Evolutionary conservation across 768 basidiomycete genomes (phyloP).

Genomic region (Boletus sensibilis): DNA sequence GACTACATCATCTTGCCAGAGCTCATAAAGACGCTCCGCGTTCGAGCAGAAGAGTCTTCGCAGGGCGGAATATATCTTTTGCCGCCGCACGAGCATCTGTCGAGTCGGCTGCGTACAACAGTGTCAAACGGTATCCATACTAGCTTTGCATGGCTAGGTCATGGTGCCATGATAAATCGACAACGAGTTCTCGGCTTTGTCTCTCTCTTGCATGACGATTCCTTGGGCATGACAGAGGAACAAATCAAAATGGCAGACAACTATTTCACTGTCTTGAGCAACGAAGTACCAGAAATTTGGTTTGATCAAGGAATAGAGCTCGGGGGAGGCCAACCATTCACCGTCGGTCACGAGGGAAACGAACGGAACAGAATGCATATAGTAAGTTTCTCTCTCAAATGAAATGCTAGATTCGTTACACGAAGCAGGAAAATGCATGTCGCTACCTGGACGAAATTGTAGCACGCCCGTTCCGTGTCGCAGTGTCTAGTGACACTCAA

Average conservation of each 20-base stretch:
- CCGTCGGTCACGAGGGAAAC: constrained; percentile 55
- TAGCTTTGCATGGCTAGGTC: constrained; percentile 64
- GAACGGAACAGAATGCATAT: constrained; percentile 59
- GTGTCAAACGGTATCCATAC: constrained; percentile 43
- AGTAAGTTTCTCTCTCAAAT: constrained; percentile 37
- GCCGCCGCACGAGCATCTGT: constrained; percentile 61
- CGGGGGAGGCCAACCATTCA: constrained; percentile 60
- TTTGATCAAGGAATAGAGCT: constrained; percentile 62
- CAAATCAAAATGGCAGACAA: constrained; percentile 69
- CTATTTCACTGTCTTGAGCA: constrained; percentile 60
- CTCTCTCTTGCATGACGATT: constrained; percentile 37
- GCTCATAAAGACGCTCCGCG: constrained; percentile 50
- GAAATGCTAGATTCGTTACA: background rate
- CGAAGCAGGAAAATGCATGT: constrained; percentile 44
- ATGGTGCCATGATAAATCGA: constrained; percentile 55
- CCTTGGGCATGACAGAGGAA: constrained; percentile 45
- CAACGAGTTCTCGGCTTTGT: constrained; percentile 48
- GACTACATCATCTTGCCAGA: constrained; percentile 63
- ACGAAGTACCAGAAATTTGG: constrained; percentile 58
- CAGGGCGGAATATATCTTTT: constrained; percentile 48
- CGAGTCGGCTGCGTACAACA: constrained; percentile 48
- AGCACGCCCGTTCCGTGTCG: background rate
- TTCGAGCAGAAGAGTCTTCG: constrained; percentile 33
- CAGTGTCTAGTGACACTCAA: background rate
- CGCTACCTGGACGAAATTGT: constrained; percentile 42